Base-by-base conservation (phyloP, 495 filamentous ascomycete genomes). In the Letharia columbiana region DNA sequence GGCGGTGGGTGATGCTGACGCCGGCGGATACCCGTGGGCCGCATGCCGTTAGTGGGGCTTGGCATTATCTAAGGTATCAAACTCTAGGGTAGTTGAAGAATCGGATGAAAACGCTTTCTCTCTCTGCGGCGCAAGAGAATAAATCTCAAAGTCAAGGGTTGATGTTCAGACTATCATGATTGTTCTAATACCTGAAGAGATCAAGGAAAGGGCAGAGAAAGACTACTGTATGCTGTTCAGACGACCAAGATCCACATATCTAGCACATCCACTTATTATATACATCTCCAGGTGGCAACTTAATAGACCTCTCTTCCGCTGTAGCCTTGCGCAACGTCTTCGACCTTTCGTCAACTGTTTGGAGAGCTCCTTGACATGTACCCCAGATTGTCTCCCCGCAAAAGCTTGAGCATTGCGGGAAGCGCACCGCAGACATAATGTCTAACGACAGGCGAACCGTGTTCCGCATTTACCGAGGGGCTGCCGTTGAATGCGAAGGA, bases 301-400 rank as follows among this genome's bases (percentile, higher is more conserved):
- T 31, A 56, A 40, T 41, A 23, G 33, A 63, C 20, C 37, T 40
- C 39, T 65, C 52, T 45, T 57, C 39, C 57, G 58, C 35, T 54
- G n/a, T 58, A 60, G 31, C 56, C 64, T 61, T 61, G 58, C 58
- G 58, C 58, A 6, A 44, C 15, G 58, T 41, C 37, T 23, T 42
- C 4, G 52, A 49, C 40, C 63, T 47, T 33, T 59, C 18, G 10
- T n/a, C 13, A 35, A 17, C 23, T 35, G 28, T 31, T 35, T 18
- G 12, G 12, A 56, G 20, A 42, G 11, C 37, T 44, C 11, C 41
- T 31, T 23, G 18, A 42, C 18, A 40, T 52, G 35, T 66, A 66
- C 64, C 64, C 64, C 64, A 61, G 64, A 66, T 61, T 47, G 28
- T 47, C 39, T 66, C 64, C 64, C 64, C 57, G 58, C 57, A 61